Percentiles rank a stretch among this genome's conserved stretches.
phyloP scores from a whole-genome alignment of 2,329 filamentous ascomycete genomes.

The Claviceps pusilla region DNA sequence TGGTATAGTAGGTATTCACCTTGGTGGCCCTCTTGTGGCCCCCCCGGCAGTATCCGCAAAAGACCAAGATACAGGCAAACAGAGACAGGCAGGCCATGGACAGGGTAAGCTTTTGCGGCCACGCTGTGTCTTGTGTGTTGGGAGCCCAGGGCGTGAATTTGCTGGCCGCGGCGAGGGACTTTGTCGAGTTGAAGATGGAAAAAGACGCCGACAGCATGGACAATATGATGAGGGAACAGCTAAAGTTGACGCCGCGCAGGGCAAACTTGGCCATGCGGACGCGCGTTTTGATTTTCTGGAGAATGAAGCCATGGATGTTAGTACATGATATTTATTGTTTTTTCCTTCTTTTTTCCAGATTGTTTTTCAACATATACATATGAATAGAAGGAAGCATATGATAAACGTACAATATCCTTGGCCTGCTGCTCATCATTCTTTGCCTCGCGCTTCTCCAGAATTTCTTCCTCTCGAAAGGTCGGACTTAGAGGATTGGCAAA shows the following conservation, averaged over 20 bases:
- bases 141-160: conserved; percentile 72
- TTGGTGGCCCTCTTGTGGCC: conserved; percentile 85
- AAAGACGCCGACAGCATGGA: conserved; percentile 81
- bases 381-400: no score
- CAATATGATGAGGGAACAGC: conserved; percentile 88
- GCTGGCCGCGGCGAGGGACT: conserved; percentile 57
- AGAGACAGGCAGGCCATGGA: conserved; percentile 69
- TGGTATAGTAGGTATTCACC: conserved; percentile 84
- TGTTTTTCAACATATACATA: no score
- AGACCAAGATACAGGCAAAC: conserved; percentile 60
- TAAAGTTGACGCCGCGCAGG: conserved; percentile 91
- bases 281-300: conserved; percentile 77
- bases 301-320: background rate
- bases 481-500: conserved; percentile 72
- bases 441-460: conserved; percentile 71
- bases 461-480: conserved; percentile 77
- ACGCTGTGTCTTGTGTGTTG: conserved; percentile 49
- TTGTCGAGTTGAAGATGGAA: conserved; percentile 83
- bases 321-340: background rate
- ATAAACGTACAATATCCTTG: conserved; percentile 61
- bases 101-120: conserved; percentile 81
- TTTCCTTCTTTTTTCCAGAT: background rate
- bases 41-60: conserved; percentile 74
- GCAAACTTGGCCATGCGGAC: conserved; percentile 90
- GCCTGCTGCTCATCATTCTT: conserved; percentile 75